phyloP scores from a whole-genome alignment of 441 rosid genomes.

The Erodium moschatum region DNA sequence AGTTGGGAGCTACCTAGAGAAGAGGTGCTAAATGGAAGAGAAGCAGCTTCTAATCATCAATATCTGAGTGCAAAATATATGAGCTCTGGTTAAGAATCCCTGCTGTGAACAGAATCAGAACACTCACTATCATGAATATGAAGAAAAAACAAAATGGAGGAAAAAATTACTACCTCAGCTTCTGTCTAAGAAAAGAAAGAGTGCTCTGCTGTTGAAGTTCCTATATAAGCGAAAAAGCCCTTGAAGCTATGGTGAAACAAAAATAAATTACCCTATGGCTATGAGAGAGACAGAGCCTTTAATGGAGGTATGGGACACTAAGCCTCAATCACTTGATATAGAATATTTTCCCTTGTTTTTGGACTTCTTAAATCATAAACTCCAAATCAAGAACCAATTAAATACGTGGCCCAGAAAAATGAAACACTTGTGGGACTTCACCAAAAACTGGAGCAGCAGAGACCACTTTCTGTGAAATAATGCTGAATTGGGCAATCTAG shows the following conservation, averaged over 20 bases:
- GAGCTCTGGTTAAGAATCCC: too few relatives aligned
- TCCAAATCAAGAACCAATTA: slow-evolving; percentile 3
- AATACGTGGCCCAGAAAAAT: neutral
- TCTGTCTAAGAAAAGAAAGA: neutral
- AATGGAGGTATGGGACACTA: neutral
- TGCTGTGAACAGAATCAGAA: slow-evolving; percentile 9
- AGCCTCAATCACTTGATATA: neutral
- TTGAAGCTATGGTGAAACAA: neutral
- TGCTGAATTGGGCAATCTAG: slow-evolving; percentile 4
- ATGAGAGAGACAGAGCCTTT: neutral
- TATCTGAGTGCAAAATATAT: too few relatives aligned
- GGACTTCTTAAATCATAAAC: neutral
- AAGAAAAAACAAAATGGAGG: neutral
- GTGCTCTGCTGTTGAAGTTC: neutral
- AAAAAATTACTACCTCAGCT: neutral
- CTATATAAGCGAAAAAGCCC: neutral
- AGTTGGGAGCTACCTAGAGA: slow-evolving; percentile 2
- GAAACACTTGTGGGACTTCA: slow-evolving; percentile 4
- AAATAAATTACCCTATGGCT: neutral
- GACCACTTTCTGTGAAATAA: slow-evolving; percentile 4
- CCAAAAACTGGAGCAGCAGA: neutral
- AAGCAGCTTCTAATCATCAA: slow-evolving; percentile 3
- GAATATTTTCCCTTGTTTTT: slow-evolving; percentile 4
- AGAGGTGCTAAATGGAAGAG: slow-evolving; percentile 2
- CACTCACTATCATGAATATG: slow-evolving; percentile 20